phyloP scores from a whole-genome alignment of 2,329 filamentous ascomycete species.

The Cylindrodendrum hubeiense region DNA sequence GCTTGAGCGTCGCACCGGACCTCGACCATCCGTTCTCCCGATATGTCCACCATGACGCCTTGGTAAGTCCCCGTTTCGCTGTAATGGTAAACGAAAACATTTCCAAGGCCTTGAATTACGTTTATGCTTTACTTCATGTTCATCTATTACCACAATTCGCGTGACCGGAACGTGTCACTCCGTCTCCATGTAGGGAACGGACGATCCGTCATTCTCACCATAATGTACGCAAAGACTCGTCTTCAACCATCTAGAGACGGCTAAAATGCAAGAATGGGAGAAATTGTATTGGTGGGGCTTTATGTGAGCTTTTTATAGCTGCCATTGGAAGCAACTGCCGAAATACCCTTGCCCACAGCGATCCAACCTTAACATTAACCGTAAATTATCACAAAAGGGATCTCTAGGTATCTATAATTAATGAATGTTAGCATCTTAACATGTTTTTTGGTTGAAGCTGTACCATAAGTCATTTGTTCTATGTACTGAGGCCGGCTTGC shows the following conservation, averaged over 20 bases:
- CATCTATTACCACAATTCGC: background rate
- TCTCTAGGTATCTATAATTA: too few relatives aligned
- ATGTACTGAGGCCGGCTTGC: too few relatives aligned
- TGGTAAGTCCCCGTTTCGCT: background rate
- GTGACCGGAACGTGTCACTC: background rate
- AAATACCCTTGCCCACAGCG: too few relatives aligned
- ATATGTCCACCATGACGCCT: background rate
- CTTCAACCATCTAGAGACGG: background rate
- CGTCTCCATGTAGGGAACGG: background rate
- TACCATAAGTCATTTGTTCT: too few relatives aligned
- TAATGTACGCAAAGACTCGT: background rate
- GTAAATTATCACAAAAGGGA: too few relatives aligned
- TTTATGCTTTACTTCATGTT: background rate
- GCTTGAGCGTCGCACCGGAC: background rate
- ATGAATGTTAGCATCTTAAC: too few relatives aligned
- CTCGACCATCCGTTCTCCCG: background rate
- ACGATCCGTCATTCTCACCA: background rate
- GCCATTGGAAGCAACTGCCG: too few relatives aligned
- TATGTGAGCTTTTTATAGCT: too few relatives aligned
- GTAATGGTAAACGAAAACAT: background rate
- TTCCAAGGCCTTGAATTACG: background rate
- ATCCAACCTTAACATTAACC: too few relatives aligned
- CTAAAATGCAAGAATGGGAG: background rate
- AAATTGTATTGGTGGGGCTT: too few relatives aligned
- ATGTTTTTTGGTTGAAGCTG: too few relatives aligned